Evolutionary conservation across 441 rosid species (phyloP).

Genomic region (Syzygium malaccense): DNA sequence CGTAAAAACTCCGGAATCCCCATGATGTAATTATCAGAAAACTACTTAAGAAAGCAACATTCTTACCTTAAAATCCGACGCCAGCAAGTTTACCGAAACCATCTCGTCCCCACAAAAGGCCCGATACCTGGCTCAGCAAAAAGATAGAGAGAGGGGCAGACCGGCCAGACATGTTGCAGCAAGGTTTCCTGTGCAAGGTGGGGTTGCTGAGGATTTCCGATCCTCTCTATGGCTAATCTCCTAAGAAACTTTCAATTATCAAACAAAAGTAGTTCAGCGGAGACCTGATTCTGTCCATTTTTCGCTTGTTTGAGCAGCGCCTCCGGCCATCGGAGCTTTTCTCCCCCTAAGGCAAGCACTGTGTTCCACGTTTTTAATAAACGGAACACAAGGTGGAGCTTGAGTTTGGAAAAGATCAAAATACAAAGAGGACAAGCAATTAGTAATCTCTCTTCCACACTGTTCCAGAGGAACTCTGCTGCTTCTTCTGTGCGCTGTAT

Average conservation of each 20-base stretch:
- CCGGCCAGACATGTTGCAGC: background rate
- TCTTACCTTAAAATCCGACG: background rate
- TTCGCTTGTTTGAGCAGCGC: background rate
- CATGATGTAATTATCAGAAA: background rate
- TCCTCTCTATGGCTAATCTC: background rate
- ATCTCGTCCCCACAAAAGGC: background rate
- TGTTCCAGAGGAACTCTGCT: constrained; percentile 37
- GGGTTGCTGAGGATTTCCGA: background rate
- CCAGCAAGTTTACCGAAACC: background rate
- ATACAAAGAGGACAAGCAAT: constrained; percentile 11
- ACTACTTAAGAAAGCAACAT: background rate
- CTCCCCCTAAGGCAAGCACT: background rate
- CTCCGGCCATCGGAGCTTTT: background rate
- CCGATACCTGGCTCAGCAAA: background rate
- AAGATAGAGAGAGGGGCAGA: background rate
- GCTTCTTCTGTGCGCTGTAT: constrained; percentile 62
- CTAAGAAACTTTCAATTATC: background rate
- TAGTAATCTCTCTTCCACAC: constrained; percentile 59
- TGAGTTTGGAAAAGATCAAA: constrained; percentile 3
- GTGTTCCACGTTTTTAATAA: background rate
- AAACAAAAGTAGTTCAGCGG: background rate
- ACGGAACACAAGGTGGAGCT: constrained; percentile 1
- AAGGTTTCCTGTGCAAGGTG: background rate
- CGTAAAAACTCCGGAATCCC: background rate
- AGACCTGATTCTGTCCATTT: background rate